phyloP scores from a whole-genome alignment of 2,329 filamentous ascomycete species.

The Gyromitra esculenta region DNA sequence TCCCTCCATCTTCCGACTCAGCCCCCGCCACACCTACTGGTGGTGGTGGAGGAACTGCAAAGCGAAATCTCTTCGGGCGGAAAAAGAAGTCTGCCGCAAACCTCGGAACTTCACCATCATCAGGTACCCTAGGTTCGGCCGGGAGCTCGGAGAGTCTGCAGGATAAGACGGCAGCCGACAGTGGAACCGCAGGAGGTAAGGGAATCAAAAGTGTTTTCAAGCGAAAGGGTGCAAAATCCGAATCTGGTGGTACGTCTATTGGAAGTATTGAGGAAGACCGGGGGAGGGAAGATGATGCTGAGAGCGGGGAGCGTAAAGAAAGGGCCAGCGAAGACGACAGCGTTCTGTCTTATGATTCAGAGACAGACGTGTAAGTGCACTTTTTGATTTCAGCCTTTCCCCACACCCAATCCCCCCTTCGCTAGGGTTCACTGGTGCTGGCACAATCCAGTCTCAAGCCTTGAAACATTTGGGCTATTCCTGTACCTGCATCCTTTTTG shows the following conservation, averaged over 20 bases:
- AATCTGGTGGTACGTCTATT: conserved; percentile 41
- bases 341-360: conserved; percentile 62
- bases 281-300: conserved; percentile 59
- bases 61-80: conserved; percentile 49
- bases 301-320: conserved; percentile 32
- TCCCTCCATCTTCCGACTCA: conserved; percentile 21
- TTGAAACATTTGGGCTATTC: conserved; percentile 50
- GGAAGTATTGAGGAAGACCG: conserved; percentile 50
- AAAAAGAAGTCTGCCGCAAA: conserved; percentile 53
- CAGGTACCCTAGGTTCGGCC: conserved; percentile 38
- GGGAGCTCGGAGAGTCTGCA: conserved; percentile 50
- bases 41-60: conserved; percentile 22
- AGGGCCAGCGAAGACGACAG: conserved; percentile 58
- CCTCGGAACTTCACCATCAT: conserved; percentile 44
- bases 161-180: conserved; percentile 24
- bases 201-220: conserved; percentile 51
- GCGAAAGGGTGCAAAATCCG: conserved; percentile 50
- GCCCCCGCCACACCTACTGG: conserved; percentile 36
- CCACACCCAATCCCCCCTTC: conserved; percentile 17
- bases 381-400: conserved; percentile 29
- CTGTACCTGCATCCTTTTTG: conserved; percentile 29
- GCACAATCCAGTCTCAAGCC: conserved; percentile 29
- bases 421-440: conserved; percentile 41
- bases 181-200: conserved; percentile 33
- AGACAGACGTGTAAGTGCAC: conserved; percentile 64